Evolutionary conservation across 495 filamentous ascomycete genomes (phyloP), one percentile per base, ranked within the genome.

Genomic region (Lophium mytilinum): DNA sequence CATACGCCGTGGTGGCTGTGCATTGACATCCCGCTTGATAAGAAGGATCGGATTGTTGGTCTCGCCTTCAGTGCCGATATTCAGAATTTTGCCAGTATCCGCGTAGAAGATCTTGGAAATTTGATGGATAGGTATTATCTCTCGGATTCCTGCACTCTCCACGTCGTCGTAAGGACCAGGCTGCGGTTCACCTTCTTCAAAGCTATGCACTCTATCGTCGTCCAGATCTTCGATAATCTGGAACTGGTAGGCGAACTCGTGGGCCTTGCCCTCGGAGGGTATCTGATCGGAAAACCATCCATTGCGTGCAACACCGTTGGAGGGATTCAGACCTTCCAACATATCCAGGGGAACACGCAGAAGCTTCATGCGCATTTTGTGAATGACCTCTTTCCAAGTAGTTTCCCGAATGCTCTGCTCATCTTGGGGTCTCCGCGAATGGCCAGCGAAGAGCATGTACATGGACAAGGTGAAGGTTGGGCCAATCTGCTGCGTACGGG

Each of bases 81-180:
- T 95, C 36, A 99, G 79, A 15, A 99, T 91, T 66, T 87, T 88
- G 21, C 94, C 91, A 4, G 93, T 96, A 62, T 96, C 89, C 12
- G 93, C 92, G 62, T 97, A 99, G 70, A 99, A 97, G 21, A 99
- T 93, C 63, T 94, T 97, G 19, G 89, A 88, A 9, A 97, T 82
- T 64, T 97, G 85, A 67, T 94, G 85, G 35, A 99, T 84, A 0
- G 94, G 93, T 6, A 99, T 76, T 30, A 83, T 77, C 62, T 95
- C 88, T 34, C 90, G 77, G 17, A 97, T 83, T 5, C 94, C 94
- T 19, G 93, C 91, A 24, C 71, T 67, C 8, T 70, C 52, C 18
- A 96, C 75, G 34, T 84, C 89, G 60, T 89, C 88, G 61, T 82
- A 95, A 0, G 70, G 73, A 7, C 77, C 73, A 18, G 88, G 84